phyloP scores from a whole-genome alignment of 108 stramenopile genomes.

The Cyclotella kingstonii region DNA sequence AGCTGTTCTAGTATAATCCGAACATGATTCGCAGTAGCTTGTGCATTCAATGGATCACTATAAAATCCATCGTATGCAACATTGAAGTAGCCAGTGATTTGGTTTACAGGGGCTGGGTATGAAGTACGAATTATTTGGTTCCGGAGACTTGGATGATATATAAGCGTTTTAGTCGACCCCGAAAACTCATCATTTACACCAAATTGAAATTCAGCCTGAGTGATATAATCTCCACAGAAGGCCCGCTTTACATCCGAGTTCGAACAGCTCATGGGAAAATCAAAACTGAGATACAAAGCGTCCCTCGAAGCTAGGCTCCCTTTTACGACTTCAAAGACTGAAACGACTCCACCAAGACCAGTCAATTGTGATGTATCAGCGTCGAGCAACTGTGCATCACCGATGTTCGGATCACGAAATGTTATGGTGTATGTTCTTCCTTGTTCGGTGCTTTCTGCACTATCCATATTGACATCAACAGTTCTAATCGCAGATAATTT shows the following conservation, averaged over 20 bases:
- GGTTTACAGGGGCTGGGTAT: conserved; percentile 8
- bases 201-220: conserved; percentile 27
- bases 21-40: conserved; percentile 60
- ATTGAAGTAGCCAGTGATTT: conserved; percentile 57
- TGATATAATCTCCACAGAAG: conserved; percentile 54
- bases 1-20: conserved; percentile 55
- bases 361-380: conserved; percentile 44
- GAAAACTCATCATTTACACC: conserved; percentile 27
- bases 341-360: conserved; percentile 51
- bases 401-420: conserved; percentile 51
- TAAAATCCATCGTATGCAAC: conserved; percentile 54
- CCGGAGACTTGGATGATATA: conserved; percentile 36
- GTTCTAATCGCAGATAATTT: conserved; percentile 41
- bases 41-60: conserved; percentile 46
- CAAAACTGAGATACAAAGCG: conserved; percentile 50
- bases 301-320: conserved; percentile 53
- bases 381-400: conserved; percentile 51
- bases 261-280: conserved; percentile 57
- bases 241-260: conserved; percentile 43
- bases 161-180: conserved; percentile 10
- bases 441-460: conserved; percentile 42
- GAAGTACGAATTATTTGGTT: conserved; percentile 43
- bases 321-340: conserved; percentile 55
- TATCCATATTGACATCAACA: conserved; percentile 40
- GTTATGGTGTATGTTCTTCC: conserved; percentile 56